Base-by-base conservation (phyloP, 2,329 filamentous ascomycete species). In the Aspergillus sp. region DNA sequence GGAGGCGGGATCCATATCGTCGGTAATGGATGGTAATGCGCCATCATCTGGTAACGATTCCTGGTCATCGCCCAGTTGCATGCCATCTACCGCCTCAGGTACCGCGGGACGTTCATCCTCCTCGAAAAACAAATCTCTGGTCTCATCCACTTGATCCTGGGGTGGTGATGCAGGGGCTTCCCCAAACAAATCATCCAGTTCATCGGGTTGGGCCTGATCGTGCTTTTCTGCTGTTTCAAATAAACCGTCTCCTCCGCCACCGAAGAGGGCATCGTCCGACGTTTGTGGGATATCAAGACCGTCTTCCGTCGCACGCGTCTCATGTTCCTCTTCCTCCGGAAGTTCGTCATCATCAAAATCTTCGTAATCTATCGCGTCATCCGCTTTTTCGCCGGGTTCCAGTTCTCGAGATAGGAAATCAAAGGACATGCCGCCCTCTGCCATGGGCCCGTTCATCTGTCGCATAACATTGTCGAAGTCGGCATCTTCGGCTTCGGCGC, bases 281-380 rank as follows among this genome's bases (percentile, higher is more conserved):
- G 72, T 68, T 39, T 70, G 66, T 15, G 87, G 85, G 82, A 86
- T 4, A 81, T 87, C 13, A 74, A 78, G 84, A 80, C 76, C 67
- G 79, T 80, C 70, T 81, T 81, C 64, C 15, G 57, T 22, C 17
- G 48, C 43, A 39, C 65, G 49, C 9, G 64, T 44, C 43, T 51
- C 65, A 42, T 11, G 63, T 62, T 57, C 64, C 44, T 77, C 75
- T 64, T 81, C 80, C 39, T 95, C 91, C 11, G 91, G 89, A 7
- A 96, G 82, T 62, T 97, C 93, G 70, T 96, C 92, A 71, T 98
- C 93, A 63, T 89, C 89, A 61, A 98, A 93, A 69, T 96, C 91
- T 70, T 90, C 91, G 66, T 83, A 99, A 70, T 99, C 95, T 61
- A 95, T 78, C 41, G 95, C 95, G 76, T 98, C 90, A 59, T 92